Evolutionary conservation across 2,329 filamentous ascomycete genomes (phyloP).

Genomic region (Colletotrichum musae): DNA sequence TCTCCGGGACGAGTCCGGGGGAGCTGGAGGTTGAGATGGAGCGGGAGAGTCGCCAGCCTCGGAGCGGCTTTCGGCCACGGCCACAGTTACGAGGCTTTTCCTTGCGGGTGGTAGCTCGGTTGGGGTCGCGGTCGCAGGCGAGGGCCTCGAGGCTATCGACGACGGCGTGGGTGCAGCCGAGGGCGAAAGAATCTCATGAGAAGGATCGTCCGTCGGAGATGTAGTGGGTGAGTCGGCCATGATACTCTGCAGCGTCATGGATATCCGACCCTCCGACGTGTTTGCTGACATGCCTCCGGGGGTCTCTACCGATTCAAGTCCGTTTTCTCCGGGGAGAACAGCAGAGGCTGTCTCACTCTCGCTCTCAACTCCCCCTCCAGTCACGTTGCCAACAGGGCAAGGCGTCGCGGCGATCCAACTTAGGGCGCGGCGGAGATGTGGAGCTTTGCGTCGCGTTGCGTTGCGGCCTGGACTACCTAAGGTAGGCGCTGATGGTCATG

Average conservation of each 20-base stretch:
- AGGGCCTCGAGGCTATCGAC: constrained; percentile 17
- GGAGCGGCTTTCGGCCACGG: constrained; percentile 8
- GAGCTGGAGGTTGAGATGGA: neutral
- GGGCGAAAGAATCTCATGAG: constrained; percentile 1
- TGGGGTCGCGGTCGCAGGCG: neutral
- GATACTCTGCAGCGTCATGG: constrained; percentile 24
- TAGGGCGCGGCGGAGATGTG: too few species aligned
- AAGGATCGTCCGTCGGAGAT: constrained; percentile 7
- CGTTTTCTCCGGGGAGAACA: constrained; percentile 26
- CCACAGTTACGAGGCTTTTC: constrained; percentile 24
- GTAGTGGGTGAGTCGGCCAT: constrained; percentile 31
- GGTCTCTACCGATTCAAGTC: constrained; percentile 36
- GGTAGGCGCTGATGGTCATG: too few species aligned
- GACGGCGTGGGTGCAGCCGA: constrained; percentile 22
- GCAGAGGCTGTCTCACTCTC: neutral
- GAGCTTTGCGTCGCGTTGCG: too few species aligned
- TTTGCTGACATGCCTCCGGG: constrained; percentile 14
- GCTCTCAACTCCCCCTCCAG: neutral
- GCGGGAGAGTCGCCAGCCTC: constrained; percentile 12
- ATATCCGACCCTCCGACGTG: constrained; percentile 36
- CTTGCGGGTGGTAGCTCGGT: neutral
- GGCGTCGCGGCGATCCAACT: too few species aligned
- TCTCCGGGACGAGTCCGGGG: constrained; percentile 9
- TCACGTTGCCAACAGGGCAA: too few species aligned
- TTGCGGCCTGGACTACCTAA: too few species aligned